Evolutionary conservation across 495 filamentous ascomycete species (phyloP).

Genomic region (Aspergillus haitiensis): DNA sequence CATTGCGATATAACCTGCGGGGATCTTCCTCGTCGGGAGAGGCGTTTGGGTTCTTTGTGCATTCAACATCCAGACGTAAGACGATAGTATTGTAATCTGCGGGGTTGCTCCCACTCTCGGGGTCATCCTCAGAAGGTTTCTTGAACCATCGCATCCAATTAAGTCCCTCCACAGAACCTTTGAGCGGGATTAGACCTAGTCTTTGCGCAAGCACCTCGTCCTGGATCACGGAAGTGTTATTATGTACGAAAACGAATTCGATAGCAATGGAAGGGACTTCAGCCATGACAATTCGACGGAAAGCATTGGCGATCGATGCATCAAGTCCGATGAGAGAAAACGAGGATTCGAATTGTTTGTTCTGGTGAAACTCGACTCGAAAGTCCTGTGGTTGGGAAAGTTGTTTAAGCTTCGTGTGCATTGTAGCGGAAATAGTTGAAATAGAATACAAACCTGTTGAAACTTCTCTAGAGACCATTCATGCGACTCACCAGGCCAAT

Average conservation of each 20-base stretch:
- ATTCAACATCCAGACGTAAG: conserved; percentile 69
- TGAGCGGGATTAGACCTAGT: conserved; percentile 87
- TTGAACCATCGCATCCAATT: conserved; percentile 76
- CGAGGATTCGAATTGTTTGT: conserved; percentile 67
- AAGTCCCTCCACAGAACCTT: conserved; percentile 71
- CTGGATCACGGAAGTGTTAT: conserved; percentile 96
- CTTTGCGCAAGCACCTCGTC: conserved; percentile 92
- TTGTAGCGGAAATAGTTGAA: not conserved
- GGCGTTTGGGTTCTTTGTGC: conserved; percentile 72
- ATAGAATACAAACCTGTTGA: conserved; percentile 47
- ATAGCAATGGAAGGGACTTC: conserved; percentile 94
- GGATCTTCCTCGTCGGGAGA: conserved; percentile 73
- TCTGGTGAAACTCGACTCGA: conserved; percentile 77
- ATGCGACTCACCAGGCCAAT: conserved; percentile 89
- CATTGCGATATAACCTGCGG: conserved; percentile 75
- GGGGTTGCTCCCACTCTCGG: conserved; percentile 47
- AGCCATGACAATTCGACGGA: conserved; percentile 93
- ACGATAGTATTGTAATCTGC: conserved; percentile 80
- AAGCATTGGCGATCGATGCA: conserved; percentile 93
- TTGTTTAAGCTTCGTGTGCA: conserved; percentile 17
- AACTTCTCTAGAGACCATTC: conserved; percentile 81
- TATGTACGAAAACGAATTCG: conserved; percentile 83
- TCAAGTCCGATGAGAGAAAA: conserved; percentile 93
- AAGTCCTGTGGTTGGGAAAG: conserved; percentile 51
- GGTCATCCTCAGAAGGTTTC: conserved; percentile 56